Percentiles rank a stretch among this genome's conserved stretches.
phyloP scores from a whole-genome alignment of 768 basidiomycete genomes.

The Trametes cingulata region DNA sequence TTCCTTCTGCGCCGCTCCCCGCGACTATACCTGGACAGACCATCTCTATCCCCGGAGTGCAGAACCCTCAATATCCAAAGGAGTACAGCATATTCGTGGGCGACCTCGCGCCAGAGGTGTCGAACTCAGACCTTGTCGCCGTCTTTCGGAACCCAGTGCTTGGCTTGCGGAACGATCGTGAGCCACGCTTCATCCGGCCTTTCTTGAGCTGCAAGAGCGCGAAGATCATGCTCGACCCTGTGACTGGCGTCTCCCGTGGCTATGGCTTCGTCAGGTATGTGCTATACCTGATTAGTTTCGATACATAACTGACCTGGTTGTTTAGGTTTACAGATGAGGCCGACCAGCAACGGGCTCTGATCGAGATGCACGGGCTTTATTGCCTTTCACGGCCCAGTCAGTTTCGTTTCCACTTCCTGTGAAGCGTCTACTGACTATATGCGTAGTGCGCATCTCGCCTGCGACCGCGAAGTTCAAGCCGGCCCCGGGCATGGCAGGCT shows the following conservation, averaged over 20 bases:
- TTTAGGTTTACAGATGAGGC: constrained; percentile 83
- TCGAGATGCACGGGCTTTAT: constrained; percentile 90
- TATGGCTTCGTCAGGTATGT: constrained; percentile 89
- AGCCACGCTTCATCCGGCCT: constrained; percentile 85
- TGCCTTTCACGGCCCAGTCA: constrained; percentile 86
- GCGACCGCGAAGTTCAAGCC: constrained; percentile 87
- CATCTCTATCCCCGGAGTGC: constrained; percentile 35
- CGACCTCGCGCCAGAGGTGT: constrained; percentile 89
- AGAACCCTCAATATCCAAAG: constrained; percentile 64
- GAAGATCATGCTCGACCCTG: constrained; percentile 92
- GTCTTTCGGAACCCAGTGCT: constrained; percentile 90
- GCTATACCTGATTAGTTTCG: background rate
- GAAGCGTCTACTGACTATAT: constrained; percentile 25
- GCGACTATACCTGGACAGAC: constrained; percentile 36
- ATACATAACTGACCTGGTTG: constrained; percentile 17
- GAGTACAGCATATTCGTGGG: constrained; percentile 96
- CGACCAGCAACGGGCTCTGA: constrained; percentile 87
- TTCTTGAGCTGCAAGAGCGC: constrained; percentile 94
- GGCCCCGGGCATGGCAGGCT: constrained; percentile 41
- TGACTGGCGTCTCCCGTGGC: constrained; percentile 84
- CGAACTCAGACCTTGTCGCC: constrained; percentile 93
- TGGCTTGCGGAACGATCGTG: constrained; percentile 80
- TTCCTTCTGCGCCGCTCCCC: constrained; percentile 38
- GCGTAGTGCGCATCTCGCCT: constrained; percentile 84
- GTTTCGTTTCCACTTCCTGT: constrained; percentile 31